These are phyloP conservation scores for Actinomucor elegans DNA, from an alignment of 371 early-diverging fungal genomes.

Conservation along the genomic window DNA sequence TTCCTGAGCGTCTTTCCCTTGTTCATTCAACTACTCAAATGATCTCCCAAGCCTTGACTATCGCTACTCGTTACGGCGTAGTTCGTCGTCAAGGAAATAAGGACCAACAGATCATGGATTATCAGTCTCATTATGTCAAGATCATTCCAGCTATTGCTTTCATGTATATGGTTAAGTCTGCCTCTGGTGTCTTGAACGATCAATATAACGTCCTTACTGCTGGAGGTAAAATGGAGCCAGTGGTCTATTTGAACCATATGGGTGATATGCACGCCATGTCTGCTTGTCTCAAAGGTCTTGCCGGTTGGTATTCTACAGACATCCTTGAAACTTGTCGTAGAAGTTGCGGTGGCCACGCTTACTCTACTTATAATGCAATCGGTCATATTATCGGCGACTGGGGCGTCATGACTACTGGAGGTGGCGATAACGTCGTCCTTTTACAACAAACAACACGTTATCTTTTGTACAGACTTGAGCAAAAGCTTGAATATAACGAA, in stretches of 20 bases:
- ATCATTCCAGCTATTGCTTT: slow-evolving; percentile 61
- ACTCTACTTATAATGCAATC: slow-evolving; percentile 69
- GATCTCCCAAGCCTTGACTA: slow-evolving; percentile 58
- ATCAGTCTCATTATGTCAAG: slow-evolving; percentile 61
- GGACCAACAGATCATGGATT: slow-evolving; percentile 72
- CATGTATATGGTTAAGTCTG: slow-evolving; percentile 47
- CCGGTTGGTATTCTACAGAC: slow-evolving; percentile 63
- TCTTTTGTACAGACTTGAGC: slow-evolving; percentile 23
- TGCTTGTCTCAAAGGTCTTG: slow-evolving; percentile 54
- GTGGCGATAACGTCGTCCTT: slow-evolving; percentile 71
- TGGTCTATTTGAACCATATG: slow-evolving; percentile 52
- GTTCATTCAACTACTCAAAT: slow-evolving; percentile 36
- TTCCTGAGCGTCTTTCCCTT: slow-evolving; percentile 63
- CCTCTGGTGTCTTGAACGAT: slow-evolving; percentile 18
- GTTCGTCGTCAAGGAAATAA: slow-evolving; percentile 66
- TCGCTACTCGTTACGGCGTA: slow-evolving; percentile 69
- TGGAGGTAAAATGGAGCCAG: slow-evolving; percentile 43
- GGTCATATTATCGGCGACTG: slow-evolving; percentile 62
- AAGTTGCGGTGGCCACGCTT: slow-evolving; percentile 62
- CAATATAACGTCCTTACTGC: slow-evolving; percentile 38
- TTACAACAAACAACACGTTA: slow-evolving; percentile 59
- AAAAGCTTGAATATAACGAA: slow-evolving; percentile 22
- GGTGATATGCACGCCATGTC: slow-evolving; percentile 65
- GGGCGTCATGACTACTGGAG: slow-evolving; percentile 74
- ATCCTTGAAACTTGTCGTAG: slow-evolving; percentile 61